phyloP scores from a whole-genome alignment of 768 basidiomycete genomes.

The Pisolithus microcarpus region DNA sequence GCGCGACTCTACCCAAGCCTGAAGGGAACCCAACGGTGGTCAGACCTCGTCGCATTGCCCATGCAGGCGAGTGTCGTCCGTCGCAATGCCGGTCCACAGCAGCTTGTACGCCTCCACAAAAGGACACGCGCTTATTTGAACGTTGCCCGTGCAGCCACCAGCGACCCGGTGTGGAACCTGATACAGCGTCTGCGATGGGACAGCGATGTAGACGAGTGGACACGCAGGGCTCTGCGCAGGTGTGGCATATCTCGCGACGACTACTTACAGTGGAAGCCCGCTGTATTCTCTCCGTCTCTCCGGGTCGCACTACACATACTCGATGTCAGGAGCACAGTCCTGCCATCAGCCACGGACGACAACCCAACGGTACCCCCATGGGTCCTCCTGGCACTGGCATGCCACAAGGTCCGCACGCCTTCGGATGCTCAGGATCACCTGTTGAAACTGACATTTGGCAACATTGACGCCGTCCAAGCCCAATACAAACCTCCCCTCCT shows the following conservation, averaged over 20 bases:
- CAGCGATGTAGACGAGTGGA: not conserved
- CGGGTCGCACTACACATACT: conserved; percentile 23
- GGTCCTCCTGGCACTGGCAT: conserved; percentile 46
- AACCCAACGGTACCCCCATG: conserved; percentile 31
- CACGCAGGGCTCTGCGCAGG: conserved; percentile 22
- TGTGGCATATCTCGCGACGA: conserved; percentile 30
- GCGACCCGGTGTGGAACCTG: conserved; percentile 38
- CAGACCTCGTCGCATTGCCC: too few species aligned
- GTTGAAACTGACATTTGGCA: conserved; percentile 36
- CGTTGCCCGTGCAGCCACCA: conserved; percentile 30
- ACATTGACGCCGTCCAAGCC: conserved; percentile 28
- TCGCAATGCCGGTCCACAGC: conserved; percentile 9
- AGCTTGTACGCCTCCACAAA: conserved; percentile 14
- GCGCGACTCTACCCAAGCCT: too few species aligned
- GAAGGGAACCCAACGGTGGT: too few species aligned
- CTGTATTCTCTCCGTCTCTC: conserved; percentile 31
- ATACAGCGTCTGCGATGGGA: conserved; percentile 27
- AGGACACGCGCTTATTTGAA: conserved; percentile 22
- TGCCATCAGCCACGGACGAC: not conserved
- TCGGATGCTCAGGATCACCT: conserved; percentile 39
- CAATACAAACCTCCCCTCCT: conserved; percentile 37
- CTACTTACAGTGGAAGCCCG: conserved; percentile 33
- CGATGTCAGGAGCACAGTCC: conserved; percentile 1
- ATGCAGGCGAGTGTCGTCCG: conserved; percentile 1
- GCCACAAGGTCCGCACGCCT: conserved; percentile 39